Evolutionary conservation across 1,139 yeast species (phyloP).

Genomic region (Yarrowia galli): DNA sequence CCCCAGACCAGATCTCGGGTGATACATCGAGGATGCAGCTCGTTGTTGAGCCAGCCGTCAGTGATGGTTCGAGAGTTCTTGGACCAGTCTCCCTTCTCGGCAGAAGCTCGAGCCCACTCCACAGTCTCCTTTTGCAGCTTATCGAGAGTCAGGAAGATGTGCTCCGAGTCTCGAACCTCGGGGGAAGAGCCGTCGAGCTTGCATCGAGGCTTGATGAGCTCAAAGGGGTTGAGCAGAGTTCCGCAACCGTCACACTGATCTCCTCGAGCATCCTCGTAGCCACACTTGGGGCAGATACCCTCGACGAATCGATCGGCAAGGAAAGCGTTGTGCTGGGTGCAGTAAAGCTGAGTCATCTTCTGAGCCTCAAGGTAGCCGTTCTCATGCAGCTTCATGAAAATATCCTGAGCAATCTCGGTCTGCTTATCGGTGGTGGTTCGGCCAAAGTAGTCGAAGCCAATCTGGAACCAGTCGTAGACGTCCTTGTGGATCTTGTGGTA

Average conservation of each 20-base stretch:
- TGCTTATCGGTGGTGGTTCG: slow-evolving; percentile 93
- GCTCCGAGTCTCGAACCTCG: slow-evolving; percentile 79
- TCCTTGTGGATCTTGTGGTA: slow-evolving; percentile 85
- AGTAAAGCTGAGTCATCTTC: slow-evolving; percentile 86
- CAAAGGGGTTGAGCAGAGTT: slow-evolving; percentile 84
- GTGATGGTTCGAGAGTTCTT: slow-evolving; percentile 88
- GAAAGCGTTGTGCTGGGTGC: slow-evolving; percentile 87
- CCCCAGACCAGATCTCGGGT: slow-evolving; percentile 99
- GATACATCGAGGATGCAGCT: slow-evolving; percentile 92
- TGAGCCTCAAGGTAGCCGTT: slow-evolving; percentile 86
- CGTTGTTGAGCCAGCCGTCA: slow-evolving; percentile 91
- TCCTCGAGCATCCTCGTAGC: slow-evolving; percentile 96
- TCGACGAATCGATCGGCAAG: slow-evolving; percentile 97
- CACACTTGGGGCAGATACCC: slow-evolving; percentile 96
- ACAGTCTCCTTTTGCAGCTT: slow-evolving; percentile 78
- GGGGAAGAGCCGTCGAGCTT: slow-evolving; percentile 88
- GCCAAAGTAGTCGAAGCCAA: slow-evolving; percentile 93
- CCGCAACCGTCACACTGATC: slow-evolving; percentile 99
- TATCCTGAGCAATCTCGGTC: slow-evolving; percentile 95
- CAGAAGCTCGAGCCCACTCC: slow-evolving; percentile 74
- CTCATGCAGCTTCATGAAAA: slow-evolving; percentile 74
- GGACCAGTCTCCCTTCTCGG: slow-evolving; percentile 85
- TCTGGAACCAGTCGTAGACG: slow-evolving; percentile 95
- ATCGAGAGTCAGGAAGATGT: slow-evolving; percentile 81
- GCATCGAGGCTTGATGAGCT: slow-evolving; percentile 92